phyloP scores from a whole-genome alignment of 768 basidiomycete species.

The Lactifluus pinguis region DNA sequence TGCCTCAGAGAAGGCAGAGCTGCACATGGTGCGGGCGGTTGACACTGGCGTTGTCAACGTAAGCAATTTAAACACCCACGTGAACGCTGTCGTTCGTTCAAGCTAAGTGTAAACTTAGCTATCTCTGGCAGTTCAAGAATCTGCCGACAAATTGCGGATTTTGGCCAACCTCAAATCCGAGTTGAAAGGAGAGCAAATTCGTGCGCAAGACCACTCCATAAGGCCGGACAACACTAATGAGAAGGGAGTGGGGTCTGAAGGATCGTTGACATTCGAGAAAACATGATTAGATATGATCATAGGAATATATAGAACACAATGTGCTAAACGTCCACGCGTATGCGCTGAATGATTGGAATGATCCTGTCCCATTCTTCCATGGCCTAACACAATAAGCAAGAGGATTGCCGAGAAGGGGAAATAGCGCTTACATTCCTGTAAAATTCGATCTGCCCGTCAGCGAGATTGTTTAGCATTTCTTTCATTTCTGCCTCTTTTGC shows the following conservation, averaged over 20 bases:
- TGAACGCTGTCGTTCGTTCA: background rate
- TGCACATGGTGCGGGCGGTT: constrained; percentile 69
- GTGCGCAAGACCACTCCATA: background rate
- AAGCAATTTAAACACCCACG: constrained; percentile 19
- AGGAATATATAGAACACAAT: constrained; percentile 15
- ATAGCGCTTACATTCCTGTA: constrained; percentile 61
- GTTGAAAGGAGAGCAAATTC: constrained; percentile 20
- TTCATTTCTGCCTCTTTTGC: constrained; percentile 96
- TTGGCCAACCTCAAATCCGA: constrained; percentile 11
- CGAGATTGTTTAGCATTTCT: constrained; percentile 80
- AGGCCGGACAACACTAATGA: background rate
- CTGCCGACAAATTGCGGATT: constrained; percentile 49
- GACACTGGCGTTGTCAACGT: constrained; percentile 81
- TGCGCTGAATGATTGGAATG: constrained; percentile 87
- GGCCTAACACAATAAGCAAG: constrained; percentile 37
- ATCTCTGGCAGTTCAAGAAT: constrained; percentile 74
- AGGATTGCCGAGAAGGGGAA: background rate
- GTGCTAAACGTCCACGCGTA: constrained; percentile 79
- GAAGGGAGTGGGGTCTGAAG: background rate
- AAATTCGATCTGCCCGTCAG: constrained; percentile 93
- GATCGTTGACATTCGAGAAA: background rate
- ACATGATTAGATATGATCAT: constrained; percentile 9
- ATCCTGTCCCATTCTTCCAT: constrained; percentile 98
- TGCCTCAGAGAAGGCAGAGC: constrained; percentile 53
- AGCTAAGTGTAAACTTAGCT: constrained; percentile 34